Evolutionary conservation across 2,329 filamentous ascomycete genomes (phyloP).

Genomic region (Talaromyces sp.): DNA sequence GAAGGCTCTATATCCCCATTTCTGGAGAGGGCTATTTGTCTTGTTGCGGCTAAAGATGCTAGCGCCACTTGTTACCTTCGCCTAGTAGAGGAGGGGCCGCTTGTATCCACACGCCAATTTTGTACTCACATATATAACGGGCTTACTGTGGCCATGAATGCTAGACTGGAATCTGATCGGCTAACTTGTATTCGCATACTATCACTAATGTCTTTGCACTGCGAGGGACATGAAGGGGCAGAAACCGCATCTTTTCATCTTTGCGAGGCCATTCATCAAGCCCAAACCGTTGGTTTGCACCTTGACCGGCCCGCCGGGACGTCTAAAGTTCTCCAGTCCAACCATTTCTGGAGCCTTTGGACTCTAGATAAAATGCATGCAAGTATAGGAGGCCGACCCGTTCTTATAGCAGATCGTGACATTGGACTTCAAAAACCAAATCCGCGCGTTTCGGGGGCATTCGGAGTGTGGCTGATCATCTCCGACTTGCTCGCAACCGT

Average conservation of each 20-base stretch:
- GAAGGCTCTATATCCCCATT: constrained; percentile 35
- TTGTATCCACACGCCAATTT: constrained; percentile 40
- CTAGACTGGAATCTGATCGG: constrained; percentile 40
- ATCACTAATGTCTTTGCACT: constrained; percentile 45
- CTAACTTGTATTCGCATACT: constrained; percentile 42
- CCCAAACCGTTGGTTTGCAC: constrained; percentile 44
- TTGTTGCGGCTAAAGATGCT: constrained; percentile 43
- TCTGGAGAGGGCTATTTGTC: constrained; percentile 44
- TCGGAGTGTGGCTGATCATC: constrained; percentile 42
- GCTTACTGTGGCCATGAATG: constrained; percentile 41
- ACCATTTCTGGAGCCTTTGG: constrained; percentile 47
- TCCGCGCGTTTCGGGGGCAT: constrained; percentile 24
- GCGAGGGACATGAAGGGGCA: constrained; percentile 44
- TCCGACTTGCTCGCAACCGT: constrained; percentile 42
- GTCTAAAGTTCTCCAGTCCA: constrained; percentile 30
- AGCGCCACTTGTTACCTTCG: constrained; percentile 36
- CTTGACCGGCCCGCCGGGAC: constrained; percentile 39
- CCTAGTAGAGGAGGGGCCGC: constrained; percentile 32
- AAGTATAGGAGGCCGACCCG: constrained; percentile 43
- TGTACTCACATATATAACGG: constrained; percentile 42
- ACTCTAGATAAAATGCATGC: constrained; percentile 47
- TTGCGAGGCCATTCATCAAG: constrained; percentile 45
- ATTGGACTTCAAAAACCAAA: constrained; percentile 40
- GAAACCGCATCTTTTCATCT: constrained; percentile 45
- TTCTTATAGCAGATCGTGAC: constrained; percentile 43